Evolutionary conservation across 2,329 filamentous ascomycete genomes (phyloP), one percentile per base, ranked within the genome.

Genomic region (Aspergillus ibericus): DNA sequence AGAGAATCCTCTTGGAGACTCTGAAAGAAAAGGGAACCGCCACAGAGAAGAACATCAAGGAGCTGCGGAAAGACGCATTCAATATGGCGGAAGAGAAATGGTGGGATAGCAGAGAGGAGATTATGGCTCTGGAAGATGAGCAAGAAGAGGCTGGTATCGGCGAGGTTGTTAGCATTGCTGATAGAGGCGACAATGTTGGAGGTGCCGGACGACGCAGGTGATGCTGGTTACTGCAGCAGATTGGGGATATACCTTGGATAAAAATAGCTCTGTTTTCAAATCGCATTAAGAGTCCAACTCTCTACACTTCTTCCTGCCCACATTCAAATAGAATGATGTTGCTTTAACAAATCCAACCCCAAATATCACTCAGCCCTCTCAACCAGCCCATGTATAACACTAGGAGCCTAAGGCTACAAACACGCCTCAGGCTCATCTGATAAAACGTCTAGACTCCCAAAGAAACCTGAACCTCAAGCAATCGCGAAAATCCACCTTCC

Each of bases 51-150:
- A 82, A 86, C 0, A 81, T 96, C 70, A 99, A 99, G 81, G 95
- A 98, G 79, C 87, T 98, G 69, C 92, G 96, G 75, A 89, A 93
- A 69, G 88, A 87, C 72, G 95, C 92, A 1, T 99, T 97, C 73
- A 89, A 92, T 71, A 83, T 92, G 63, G 93, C 93, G 40, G 95
- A 99, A 76, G 90, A 93, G 78, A 96, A 96, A 75, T 99, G 95
- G 95, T 99, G 95, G 95, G 95, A 97, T 81, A 92, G 89, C 72
- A 85, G 95, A 68, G 95, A 99, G 79, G 93, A 98, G 78, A 90
- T 99, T 65, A 89, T 88, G 55, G 89, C 87, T 6, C 77, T 98
- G 70, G 95, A 99, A 77, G 93, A 97, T 76, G 93, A 97, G 79
- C 92, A 98, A 79, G 93, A 97, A 76, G 93, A 90, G 50, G 91